Conservation (phyloP, 257 asterid species). For the Gynochthodes officinalis region DNA sequence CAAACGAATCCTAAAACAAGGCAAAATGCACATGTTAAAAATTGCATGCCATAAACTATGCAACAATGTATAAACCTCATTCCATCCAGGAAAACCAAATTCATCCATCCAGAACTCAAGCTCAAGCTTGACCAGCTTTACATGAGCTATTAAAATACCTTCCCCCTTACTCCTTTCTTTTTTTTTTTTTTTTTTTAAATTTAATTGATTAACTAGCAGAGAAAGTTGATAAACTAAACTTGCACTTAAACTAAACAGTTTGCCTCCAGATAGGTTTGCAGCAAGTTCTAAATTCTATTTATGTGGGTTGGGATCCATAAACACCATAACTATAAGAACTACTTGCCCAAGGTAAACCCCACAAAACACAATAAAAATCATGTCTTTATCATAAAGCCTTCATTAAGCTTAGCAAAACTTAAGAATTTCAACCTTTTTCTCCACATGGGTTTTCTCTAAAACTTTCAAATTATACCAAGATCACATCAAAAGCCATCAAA, state of each 20-base stretch:
- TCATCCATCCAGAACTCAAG: constrained; percentile 1
- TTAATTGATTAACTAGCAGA: background rate
- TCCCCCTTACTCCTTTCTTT: background rate
- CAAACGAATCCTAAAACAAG: constrained; percentile 55
- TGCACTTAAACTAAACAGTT: background rate
- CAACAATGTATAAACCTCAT: background rate
- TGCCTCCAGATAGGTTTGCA: background rate
- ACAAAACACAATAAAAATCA: background rate
- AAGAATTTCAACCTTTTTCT: background rate
- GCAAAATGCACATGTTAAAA: constrained; percentile 4
- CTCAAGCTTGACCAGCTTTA: constrained; percentile 3
- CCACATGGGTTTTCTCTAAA: constrained; percentile 1
- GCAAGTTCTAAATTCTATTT: background rate
- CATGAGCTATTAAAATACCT: background rate
- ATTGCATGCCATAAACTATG: background rate
- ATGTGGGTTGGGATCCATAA: background rate
- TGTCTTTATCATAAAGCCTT: background rate
- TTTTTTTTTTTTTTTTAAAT: background rate
- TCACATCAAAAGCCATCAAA: background rate
- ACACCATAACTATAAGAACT: background rate
- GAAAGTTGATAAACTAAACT: background rate
- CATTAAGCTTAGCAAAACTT: background rate
- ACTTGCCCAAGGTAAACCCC: background rate
- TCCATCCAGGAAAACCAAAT: background rate
- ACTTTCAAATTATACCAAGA: background rate